Base-by-base conservation (phyloP, 768 basidiomycete species). In the Chalciporus chontae region DNA sequence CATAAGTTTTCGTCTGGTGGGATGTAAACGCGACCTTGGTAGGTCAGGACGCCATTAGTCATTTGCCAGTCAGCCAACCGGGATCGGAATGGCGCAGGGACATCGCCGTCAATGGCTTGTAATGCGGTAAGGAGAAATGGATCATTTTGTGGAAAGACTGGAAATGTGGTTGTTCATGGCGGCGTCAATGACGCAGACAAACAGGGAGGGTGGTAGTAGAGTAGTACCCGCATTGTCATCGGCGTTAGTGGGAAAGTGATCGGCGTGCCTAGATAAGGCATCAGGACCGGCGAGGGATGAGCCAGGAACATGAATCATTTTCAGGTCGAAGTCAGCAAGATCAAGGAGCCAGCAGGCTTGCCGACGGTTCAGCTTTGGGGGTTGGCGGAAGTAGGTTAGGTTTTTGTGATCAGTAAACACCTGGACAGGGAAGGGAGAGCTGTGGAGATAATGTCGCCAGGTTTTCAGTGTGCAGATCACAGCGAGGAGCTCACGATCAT, bases 401-500 rank as follows among this genome's bases (percentile, higher is more conserved):
- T 51, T 51, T 15, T 51, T 67, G 50, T 72, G 66, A 44, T 74
- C 63, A n/a, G 67, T 65, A 53, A 62, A 50, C 32, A 74, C 56
- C 29, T 60, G 59, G 40, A 74, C 6, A 56, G 68, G 49, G 63
- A 53, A 34, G 64, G 54, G 48, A n/a, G 69, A 59, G 23, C 71
- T 66, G 21, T 69, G 54, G 7, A 73, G 10, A 31, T 61, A 47
- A 11, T 59, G 60, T 5, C 56, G 23, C 62, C 60, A 65, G 1
- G 42, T 18, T 8, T 32, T 26, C 11, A 61, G 42, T 1, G 60
- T 53, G 10, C 52, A 23, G 10, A 72, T 58, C 6, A 71, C 61
- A 0, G 69, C 69, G 2, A 71, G 55, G 11, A 71, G 43, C 46
- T 72, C 70, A 46, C 69, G 67, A 47, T 72, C 67, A 50, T 65